Conservation (phyloP, 352 stramenopile genomes). For the Globisporangium cylindrosporum region DNA sequence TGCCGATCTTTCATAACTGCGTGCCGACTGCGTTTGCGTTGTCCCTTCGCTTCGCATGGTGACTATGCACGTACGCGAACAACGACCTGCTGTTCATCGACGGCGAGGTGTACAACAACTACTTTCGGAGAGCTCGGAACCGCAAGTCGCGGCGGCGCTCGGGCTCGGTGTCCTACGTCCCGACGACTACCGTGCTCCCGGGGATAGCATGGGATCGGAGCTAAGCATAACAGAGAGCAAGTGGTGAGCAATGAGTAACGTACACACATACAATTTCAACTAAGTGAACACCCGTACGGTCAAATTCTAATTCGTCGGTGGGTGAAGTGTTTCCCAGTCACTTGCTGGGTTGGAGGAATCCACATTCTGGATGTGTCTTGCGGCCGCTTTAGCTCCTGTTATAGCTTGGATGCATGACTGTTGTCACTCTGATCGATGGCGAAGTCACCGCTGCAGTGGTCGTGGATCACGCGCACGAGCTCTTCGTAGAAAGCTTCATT, state of each 20-base stretch:
- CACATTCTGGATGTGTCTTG: too few relatives aligned
- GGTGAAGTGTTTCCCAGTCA: background rate
- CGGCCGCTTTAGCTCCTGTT: background rate
- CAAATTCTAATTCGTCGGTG: too few relatives aligned
- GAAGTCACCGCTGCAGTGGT: background rate
- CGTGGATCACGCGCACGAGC: slow-evolving; percentile 34
- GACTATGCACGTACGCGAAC: slow-evolving; percentile 6
- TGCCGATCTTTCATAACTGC: slow-evolving; percentile 21
- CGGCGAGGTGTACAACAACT: slow-evolving; percentile 7
- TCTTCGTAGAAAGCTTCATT: slow-evolving; percentile 44
- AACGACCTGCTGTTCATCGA: slow-evolving; percentile 6
- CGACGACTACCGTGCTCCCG: background rate
- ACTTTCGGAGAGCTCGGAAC: background rate
- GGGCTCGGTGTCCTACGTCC: background rate
- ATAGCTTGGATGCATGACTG: background rate
- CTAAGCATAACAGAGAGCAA: background rate
- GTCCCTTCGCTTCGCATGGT: slow-evolving; percentile 12
- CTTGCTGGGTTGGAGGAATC: background rate
- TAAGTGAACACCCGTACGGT: too few relatives aligned
- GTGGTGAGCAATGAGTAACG: background rate
- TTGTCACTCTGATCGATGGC: background rate
- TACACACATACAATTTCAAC: background rate
- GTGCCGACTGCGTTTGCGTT: slow-evolving; percentile 9
- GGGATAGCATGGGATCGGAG: background rate
- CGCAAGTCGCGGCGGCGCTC: background rate